phyloP scores from a whole-genome alignment of 805 yeast genomes.

The Saccharomycopsis fibuligera region DNA sequence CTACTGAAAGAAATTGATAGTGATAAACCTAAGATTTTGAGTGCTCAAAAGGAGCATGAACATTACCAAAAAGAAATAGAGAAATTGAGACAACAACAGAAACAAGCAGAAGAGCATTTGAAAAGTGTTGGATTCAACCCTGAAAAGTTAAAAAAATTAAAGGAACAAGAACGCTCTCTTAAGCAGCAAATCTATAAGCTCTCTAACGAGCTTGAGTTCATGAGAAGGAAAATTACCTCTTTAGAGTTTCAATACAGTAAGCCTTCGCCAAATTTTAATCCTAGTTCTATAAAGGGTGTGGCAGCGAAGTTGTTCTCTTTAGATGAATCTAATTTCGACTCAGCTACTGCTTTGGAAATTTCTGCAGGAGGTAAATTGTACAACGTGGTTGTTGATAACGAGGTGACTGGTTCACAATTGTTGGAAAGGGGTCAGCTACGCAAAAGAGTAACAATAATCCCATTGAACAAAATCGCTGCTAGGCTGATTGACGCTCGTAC shows the following conservation, averaged over 20 bases:
- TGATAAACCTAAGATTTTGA: constrained; percentile 41
- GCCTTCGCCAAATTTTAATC: constrained; percentile 58
- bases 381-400: constrained; percentile 87
- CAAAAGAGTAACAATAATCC: constrained; percentile 85
- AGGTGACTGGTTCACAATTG: constrained; percentile 74
- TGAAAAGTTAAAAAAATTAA: constrained; percentile 36
- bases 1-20: constrained; percentile 45
- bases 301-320: constrained; percentile 80
- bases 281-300: constrained; percentile 69
- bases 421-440: constrained; percentile 72
- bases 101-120: constrained; percentile 37
- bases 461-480: constrained; percentile 77
- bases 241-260: constrained; percentile 67
- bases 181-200: constrained; percentile 39
- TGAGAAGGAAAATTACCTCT: constrained; percentile 61
- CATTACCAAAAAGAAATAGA: constrained; percentile 38
- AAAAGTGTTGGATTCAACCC: constrained; percentile 54
- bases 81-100: constrained; percentile 33
- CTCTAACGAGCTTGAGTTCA: constrained; percentile 41
- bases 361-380: constrained; percentile 91
- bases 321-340: constrained; percentile 46
- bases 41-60: constrained; percentile 47
- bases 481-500: constrained; percentile 42
- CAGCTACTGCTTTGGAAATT: constrained; percentile 81
- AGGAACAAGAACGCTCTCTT: constrained; percentile 38